These are phyloP conservation scores for Neurospora sp. DNA, from an alignment of 495 filamentous ascomycete genomes.

Conservation along the genomic window DNA sequence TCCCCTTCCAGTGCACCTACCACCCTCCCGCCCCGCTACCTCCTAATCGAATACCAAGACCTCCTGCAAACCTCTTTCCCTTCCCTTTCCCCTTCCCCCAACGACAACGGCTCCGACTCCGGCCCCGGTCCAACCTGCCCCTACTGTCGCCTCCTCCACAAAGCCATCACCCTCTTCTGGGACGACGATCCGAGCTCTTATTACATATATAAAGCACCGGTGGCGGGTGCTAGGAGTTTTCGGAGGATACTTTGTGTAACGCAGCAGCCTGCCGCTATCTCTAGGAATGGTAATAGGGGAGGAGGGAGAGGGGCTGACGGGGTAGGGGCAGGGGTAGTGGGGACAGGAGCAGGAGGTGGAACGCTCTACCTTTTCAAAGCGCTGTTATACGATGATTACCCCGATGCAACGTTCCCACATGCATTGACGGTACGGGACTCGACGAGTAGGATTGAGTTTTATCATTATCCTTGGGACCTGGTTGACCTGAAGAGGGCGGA, in stretches of 20 bases:
- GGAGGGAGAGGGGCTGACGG: neutral
- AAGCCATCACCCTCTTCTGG: constrained; percentile 6
- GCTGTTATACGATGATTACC: constrained; percentile 1
- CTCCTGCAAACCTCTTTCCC: neutral
- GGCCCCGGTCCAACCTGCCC: neutral
- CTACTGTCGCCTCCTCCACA: constrained; percentile 1
- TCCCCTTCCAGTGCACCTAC: neutral
- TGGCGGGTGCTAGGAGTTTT: neutral
- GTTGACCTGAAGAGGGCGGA: neutral
- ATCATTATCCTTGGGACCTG: neutral
- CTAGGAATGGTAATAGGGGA: neutral
- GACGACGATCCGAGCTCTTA: neutral
- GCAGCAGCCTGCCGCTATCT: neutral
- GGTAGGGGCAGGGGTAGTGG: no score
- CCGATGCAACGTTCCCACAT: constrained; percentile 1
- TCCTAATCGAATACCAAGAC: neutral
- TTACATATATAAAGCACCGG: neutral
- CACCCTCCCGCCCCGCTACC: neutral
- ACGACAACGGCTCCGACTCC: neutral
- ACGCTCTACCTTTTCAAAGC: constrained; percentile 4
- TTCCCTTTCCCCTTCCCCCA: neutral
- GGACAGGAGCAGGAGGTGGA: neutral
- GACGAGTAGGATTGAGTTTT: constrained; percentile 8
- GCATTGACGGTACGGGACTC: constrained; percentile 4
- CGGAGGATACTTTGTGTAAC: neutral